phyloP scores from a whole-genome alignment of 306 rosid genomes.

The Casuarina equisetifolia region DNA sequence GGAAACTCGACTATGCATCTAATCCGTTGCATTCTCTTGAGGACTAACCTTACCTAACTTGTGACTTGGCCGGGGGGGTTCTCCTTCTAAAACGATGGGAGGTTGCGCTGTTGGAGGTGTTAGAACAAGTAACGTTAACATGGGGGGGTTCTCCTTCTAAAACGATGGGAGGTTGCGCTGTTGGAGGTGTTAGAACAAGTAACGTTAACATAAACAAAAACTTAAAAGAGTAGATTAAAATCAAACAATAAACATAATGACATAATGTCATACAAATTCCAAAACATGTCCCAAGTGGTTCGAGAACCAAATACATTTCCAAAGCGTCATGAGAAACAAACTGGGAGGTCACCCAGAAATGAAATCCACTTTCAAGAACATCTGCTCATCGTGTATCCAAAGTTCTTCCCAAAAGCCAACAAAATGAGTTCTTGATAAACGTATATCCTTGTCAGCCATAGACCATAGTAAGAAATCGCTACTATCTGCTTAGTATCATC shows the following conservation, averaged over 20 bases:
- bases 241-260: background rate
- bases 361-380: constrained; percentile 4
- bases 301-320: constrained; percentile 5
- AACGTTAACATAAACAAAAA: background rate
- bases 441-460: constrained; percentile 1
- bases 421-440: constrained; percentile 7
- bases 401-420: constrained; percentile 12
- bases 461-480: background rate
- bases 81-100: too few relatives aligned
- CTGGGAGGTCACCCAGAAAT: constrained; percentile 13
- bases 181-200: too few relatives aligned
- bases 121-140: too few relatives aligned
- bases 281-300: background rate
- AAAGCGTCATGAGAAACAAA: constrained; percentile 1
- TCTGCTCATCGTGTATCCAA: constrained; percentile 11
- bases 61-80: too few relatives aligned
- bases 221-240: background rate
- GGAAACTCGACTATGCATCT: too few relatives aligned
- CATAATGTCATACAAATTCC: background rate
- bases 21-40: too few relatives aligned
- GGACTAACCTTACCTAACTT: too few relatives aligned
- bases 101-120: too few relatives aligned
- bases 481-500: constrained; percentile 30
- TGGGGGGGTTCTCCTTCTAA: too few relatives aligned
- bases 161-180: too few relatives aligned